Conservation (phyloP, 345 rosid genomes). For the Reutealis trisperma region DNA sequence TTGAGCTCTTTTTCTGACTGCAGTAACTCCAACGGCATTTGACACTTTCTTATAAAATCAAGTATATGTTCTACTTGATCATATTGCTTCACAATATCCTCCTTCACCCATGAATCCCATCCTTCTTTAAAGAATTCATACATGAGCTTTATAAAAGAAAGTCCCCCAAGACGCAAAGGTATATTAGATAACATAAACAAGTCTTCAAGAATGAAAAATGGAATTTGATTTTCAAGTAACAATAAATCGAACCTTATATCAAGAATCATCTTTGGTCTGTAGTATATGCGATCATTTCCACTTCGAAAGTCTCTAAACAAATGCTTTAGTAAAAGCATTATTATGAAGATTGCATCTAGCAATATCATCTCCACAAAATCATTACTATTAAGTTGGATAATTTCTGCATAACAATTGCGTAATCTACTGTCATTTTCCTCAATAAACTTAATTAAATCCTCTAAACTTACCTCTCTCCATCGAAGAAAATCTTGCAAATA, state of each 20-base stretch:
- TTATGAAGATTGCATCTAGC: constrained; percentile 18
- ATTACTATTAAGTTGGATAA: not conserved
- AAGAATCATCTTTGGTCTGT: not conserved
- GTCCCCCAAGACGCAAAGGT: not conserved
- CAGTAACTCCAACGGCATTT: not conserved
- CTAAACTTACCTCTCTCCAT: not conserved
- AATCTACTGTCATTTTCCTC: not conserved
- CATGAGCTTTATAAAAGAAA: not conserved
- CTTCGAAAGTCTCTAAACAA: no score
- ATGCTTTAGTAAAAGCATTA: constrained; percentile 7
- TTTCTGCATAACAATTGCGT: constrained; percentile 15
- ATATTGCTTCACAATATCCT: not conserved
- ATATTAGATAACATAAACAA: not conserved
- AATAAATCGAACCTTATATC: not conserved
- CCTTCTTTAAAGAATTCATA: not conserved
- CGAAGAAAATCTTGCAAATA: constrained; percentile 9
- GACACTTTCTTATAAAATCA: not conserved
- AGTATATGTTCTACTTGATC: not conserved
- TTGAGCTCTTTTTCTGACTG: not conserved
- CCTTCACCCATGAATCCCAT: not conserved
- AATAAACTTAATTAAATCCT: not conserved
- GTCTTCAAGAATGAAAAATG: constrained; percentile 14
- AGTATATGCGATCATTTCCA: not conserved
- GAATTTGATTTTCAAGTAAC: constrained; percentile 3
- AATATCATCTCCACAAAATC: constrained; percentile 1